These are phyloP conservation scores for Benincasa hispida DNA, from an alignment of 306 rosid species.

Conservation along the genomic window DNA sequence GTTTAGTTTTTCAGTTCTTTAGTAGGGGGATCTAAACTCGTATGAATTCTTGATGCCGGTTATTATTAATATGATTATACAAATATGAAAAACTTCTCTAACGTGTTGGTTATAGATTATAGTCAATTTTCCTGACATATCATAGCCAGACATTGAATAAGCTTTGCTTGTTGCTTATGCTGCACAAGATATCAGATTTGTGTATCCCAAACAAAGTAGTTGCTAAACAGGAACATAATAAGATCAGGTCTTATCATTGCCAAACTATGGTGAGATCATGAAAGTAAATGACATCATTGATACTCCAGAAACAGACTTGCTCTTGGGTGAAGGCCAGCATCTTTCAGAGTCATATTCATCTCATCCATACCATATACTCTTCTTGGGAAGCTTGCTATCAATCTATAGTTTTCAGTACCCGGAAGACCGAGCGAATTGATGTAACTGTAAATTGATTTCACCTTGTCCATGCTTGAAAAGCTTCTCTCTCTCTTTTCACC, in stretches of 20 bases:
- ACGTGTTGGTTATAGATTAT: not conserved
- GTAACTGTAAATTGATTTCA: conserved; percentile 51
- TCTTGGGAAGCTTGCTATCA: conserved; percentile 73
- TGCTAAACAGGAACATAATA: not conserved
- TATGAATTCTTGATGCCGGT: not conserved
- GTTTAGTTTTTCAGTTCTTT: not conserved
- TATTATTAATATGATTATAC: not conserved
- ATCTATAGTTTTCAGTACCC: conserved; percentile 41
- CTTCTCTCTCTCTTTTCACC: conserved; percentile 71
- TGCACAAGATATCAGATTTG: not conserved
- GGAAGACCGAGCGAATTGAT: conserved; percentile 47
- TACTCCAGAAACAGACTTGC: conserved; percentile 64
- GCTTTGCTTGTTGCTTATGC: not conserved
- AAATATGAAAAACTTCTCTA: not conserved
- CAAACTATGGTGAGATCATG: not conserved
- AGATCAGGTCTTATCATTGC: not conserved
- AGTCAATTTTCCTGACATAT: not conserved
- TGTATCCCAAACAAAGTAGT: not conserved
- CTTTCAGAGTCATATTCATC: conserved; percentile 65
- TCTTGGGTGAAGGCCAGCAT: conserved; percentile 56
- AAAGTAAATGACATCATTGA: conserved; percentile 5
- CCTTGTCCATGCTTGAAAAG: conserved; percentile 49
- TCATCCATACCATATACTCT: conserved; percentile 52
- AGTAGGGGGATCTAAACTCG: too few species aligned
- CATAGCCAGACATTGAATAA: not conserved